Base-by-base conservation (phyloP, 2,329 filamentous ascomycete species). In the Pseudopithomyces maydicus region DNA sequence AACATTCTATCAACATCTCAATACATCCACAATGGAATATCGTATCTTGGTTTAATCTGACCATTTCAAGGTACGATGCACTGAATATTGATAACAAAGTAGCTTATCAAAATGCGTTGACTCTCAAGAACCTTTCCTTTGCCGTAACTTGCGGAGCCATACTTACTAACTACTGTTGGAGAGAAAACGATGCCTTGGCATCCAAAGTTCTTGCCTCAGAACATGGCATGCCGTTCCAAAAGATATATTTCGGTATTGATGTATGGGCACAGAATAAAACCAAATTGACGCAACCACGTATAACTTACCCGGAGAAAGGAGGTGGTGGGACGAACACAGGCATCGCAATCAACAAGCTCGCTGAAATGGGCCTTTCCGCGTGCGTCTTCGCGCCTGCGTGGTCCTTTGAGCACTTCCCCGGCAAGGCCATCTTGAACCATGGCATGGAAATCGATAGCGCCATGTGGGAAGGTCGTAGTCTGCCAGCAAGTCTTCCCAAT, bases 81-180 rank as follows among this genome's bases (percentile, higher is more conserved):
- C 63, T 81, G 14, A 81, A 78, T 4, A 65, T 66, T 1, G 63
- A 70, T 19, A 80, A 81, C 54, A 75, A 71, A 53, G 66, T 80
- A 14, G 66, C 70, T 3, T 81, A 80, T 56, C 79, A 81, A 56
- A 81, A 82, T 52, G 71, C 71, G n/a, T 61, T 81, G 5, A 80
- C 72, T 2, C 43, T 55, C 1, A 57, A 69, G 38, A 82, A 82
- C 54, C 55, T 75, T 1, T 58, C 64, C 1, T 79, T 79, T 52
- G 72, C 76, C 14, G 58, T 66, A 52, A 74, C 70, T 11, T 75
- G 77, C 19, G 75, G 75, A 36, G 70, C 62, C 8, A 58, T 81
- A 19, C 73, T 81, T 12, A 80, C 78, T 1, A 81, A 81, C 46
- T 82, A 81, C 62, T 72, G 69, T 32, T 81, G 80, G 80, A 75